A percentile compares a stretch with the other conserved stretches of the same genome.
phyloP scores from a whole-genome alignment of 192 early-diverging fungal genomes.

The Coemansia sp. region DNA sequence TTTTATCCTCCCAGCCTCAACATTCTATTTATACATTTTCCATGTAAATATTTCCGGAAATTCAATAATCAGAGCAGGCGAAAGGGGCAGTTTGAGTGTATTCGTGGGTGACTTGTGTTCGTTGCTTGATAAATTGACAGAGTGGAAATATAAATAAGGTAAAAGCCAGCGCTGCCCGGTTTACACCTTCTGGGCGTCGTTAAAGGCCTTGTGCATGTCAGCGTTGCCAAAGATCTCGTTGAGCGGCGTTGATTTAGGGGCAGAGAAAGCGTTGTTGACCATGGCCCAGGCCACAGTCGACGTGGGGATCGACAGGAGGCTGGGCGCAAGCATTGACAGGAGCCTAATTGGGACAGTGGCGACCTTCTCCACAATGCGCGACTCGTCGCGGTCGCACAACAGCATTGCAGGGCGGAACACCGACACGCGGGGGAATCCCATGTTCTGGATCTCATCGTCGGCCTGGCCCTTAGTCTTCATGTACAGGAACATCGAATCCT shows the following conservation, averaged over 20 bases:
- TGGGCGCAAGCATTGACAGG: slow-evolving; percentile 26
- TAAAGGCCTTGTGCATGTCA: slow-evolving; percentile 34
- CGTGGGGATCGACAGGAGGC: slow-evolving; percentile 24
- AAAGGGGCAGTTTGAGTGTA: too few relatives aligned
- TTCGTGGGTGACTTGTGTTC: too few relatives aligned
- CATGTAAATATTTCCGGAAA: too few relatives aligned
- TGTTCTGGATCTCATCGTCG: slow-evolving; percentile 63
- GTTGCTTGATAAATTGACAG: too few relatives aligned
- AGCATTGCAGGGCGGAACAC: slow-evolving; percentile 67
- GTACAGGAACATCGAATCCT: slow-evolving; percentile 69
- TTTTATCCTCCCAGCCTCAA: background rate
- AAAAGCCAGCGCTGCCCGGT: background rate
- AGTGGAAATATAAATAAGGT: too few relatives aligned
- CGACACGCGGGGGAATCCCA: slow-evolving; percentile 66
- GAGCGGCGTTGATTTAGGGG: slow-evolving; percentile 21
- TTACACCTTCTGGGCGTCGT: slow-evolving; percentile 24
- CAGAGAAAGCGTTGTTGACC: slow-evolving; percentile 40
- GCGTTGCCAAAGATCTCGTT: slow-evolving; percentile 26
- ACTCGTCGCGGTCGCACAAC: slow-evolving; percentile 47
- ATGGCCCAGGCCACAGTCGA: slow-evolving; percentile 46
- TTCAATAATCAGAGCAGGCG: too few relatives aligned
- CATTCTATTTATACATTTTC: too few relatives aligned
- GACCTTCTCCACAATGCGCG: slow-evolving; percentile 30
- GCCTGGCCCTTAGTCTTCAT: slow-evolving; percentile 76
- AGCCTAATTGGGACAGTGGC: slow-evolving; percentile 15